Evolutionary conservation across 768 basidiomycete genomes (phyloP).

Genomic region (Coprinellus micaceus): DNA sequence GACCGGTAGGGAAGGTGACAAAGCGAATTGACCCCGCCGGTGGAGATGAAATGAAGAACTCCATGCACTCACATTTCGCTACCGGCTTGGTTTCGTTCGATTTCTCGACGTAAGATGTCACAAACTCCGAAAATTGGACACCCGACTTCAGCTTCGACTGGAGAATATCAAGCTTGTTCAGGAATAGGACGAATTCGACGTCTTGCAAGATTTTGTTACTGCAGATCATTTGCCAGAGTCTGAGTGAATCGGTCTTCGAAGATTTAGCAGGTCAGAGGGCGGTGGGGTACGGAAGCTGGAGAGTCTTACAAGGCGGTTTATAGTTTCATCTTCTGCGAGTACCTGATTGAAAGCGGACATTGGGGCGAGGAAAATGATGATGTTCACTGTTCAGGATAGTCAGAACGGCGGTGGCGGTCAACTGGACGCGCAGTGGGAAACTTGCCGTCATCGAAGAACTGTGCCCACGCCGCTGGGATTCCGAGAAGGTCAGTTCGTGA

Average conservation of each 20-base stretch:
- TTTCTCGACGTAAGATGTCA: constrained; percentile 50
- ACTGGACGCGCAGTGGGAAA: neutral
- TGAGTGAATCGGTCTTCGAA: constrained; percentile 49
- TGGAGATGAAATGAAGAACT: constrained; percentile 3
- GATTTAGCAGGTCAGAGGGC: neutral
- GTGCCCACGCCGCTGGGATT: constrained; percentile 57
- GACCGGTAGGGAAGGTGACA: neutral
- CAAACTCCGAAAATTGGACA: constrained; percentile 49
- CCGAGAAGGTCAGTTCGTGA: neutral
- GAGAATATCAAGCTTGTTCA: constrained; percentile 63
- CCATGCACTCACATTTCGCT: constrained; percentile 47
- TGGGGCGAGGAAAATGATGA: constrained; percentile 65
- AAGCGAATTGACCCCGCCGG: neutral
- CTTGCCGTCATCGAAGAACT: constrained; percentile 66
- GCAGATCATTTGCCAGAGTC: constrained; percentile 59
- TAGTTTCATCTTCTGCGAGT: constrained; percentile 52
- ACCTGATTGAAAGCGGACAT: constrained; percentile 63
- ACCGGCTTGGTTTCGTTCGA: constrained; percentile 51
- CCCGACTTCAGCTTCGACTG: constrained; percentile 50
- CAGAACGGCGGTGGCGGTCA: neutral
- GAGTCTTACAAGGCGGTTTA: constrained; percentile 56
- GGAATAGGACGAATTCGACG: constrained; percentile 55
- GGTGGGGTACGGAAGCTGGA: constrained; percentile 1
- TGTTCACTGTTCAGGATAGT: constrained; percentile 41
- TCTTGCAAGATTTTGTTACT: constrained; percentile 50